Evolutionary conservation across 805 yeast genomes (phyloP), one percentile per base, ranked within the genome.

Genomic region (Vanderwaltozyma verrucispora): DNA sequence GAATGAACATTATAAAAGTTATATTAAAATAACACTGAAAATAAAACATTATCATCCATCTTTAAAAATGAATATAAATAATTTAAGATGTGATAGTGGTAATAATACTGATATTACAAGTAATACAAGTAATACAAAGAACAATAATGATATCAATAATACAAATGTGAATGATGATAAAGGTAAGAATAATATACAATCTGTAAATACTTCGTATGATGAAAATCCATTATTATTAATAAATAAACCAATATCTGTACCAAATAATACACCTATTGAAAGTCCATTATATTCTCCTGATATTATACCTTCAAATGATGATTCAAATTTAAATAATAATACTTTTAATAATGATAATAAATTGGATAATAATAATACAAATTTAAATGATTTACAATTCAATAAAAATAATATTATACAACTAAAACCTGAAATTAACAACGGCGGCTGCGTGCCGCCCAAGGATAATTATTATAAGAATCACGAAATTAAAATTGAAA

Each of bases 241-340:
- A 4, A 47, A 46, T 11, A 40, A 44, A 31, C 47, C 50, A 5
- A 51, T 54, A 3, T 42, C 45, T 18, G 54, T 43, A 15, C 59
- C 59, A 20, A 51, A 54, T 31, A 54, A 54, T 40, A 52, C 59
- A 16, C 59, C 59, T 2, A 54, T 44, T 14, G 44, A 47, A 10
- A 51, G 50, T 19, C 52, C 54, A 4, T 36, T 41, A 11, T 36
- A 28, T 11, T 31, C 43, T 15, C 41, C 42, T 17, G 39, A 44
- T n/a, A 24, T 28, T 11, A 31, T 23, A 24, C 5, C 4, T 24
- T 3, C 10, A 15, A 35, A 28, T 14, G 26, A 30, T 14, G 18
- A 19, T 23, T 29, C 28, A 3, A 14, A 21, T 4, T 12, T 5
- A 24, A 27, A 14, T 29, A 19, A 31, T 28, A 19, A 28, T 30